A percentile compares a stretch with the other conserved stretches of the same genome.
Conservation (phyloP, 176 grass and related monocot genomes). For the Rhynchospora pubera region DNA sequence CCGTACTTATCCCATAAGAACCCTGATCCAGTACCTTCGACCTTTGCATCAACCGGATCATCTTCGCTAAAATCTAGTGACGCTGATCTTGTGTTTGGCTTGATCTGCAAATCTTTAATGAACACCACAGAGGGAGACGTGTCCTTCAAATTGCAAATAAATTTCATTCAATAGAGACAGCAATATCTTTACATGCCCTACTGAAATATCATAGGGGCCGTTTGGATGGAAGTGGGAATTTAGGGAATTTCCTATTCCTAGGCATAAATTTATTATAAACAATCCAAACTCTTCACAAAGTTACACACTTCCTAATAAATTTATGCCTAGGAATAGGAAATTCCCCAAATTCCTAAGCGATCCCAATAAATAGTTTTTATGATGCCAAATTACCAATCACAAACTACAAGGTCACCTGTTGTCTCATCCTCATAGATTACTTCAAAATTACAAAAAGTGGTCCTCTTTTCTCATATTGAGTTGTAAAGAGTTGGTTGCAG, state of each 20-base stretch:
- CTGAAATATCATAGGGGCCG: conserved; percentile 2
- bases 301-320: too few species aligned
- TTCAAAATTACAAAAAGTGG: neutral
- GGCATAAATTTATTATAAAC: too few species aligned
- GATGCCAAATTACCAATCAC: neutral
- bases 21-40: conserved; percentile 69
- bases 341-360: too few species aligned
- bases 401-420: neutral
- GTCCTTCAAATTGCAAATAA: conserved; percentile 28
- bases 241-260: too few species aligned
- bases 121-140: conserved; percentile 82
- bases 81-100: neutral
- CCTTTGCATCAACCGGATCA: conserved; percentile 31
- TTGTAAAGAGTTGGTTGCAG: too few species aligned
- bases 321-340: too few species aligned
- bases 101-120: conserved; percentile 55
- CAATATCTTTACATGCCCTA: neutral
- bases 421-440: neutral
- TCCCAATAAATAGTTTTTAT: neutral
- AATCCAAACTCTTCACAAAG: too few species aligned
- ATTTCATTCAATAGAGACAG: neutral
- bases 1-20: conserved; percentile 71
- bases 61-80: conserved; percentile 12
- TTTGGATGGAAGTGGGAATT: too few species aligned
- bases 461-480: neutral